phyloP scores from a whole-genome alignment of 306 rosid species.

The Herpetospermum pedunculosum region DNA sequence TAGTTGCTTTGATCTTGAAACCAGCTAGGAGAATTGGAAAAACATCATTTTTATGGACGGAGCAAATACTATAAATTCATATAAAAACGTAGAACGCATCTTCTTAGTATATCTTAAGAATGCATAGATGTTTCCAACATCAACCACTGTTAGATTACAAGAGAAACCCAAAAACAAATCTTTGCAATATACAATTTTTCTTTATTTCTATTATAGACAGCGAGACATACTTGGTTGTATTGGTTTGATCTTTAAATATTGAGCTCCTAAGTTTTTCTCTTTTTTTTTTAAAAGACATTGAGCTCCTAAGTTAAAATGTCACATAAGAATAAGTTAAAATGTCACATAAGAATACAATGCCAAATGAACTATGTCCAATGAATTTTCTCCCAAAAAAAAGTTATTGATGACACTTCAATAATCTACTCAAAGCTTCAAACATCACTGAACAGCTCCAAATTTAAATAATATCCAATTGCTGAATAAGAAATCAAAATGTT shows the following conservation, averaged over 20 bases:
- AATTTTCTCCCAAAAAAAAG: neutral
- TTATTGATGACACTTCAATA: neutral
- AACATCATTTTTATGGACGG: neutral
- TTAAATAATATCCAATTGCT: neutral
- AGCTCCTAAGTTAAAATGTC: no score
- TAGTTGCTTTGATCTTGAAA: neutral
- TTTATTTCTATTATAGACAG: neutral
- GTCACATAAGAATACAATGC: neutral
- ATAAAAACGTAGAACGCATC: neutral
- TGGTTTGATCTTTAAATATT: neutral
- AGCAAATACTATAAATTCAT: neutral
- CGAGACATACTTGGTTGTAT: neutral
- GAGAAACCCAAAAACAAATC: neutral
- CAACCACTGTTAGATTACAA: neutral
- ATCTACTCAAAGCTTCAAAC: neutral
- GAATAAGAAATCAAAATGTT: neutral
- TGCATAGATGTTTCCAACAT: neutral
- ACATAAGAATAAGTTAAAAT: no score
- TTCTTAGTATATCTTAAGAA: neutral
- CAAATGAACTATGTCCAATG: neutral
- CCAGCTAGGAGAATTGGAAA: neutral
- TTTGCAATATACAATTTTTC: neutral
- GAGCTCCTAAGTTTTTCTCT: no score
- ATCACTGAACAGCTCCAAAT: neutral
- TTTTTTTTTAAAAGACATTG: no score